These are phyloP conservation scores for Mrakia blollopis DNA, from an alignment of 768 basidiomycete genomes.

Conservation along the genomic window DNA sequence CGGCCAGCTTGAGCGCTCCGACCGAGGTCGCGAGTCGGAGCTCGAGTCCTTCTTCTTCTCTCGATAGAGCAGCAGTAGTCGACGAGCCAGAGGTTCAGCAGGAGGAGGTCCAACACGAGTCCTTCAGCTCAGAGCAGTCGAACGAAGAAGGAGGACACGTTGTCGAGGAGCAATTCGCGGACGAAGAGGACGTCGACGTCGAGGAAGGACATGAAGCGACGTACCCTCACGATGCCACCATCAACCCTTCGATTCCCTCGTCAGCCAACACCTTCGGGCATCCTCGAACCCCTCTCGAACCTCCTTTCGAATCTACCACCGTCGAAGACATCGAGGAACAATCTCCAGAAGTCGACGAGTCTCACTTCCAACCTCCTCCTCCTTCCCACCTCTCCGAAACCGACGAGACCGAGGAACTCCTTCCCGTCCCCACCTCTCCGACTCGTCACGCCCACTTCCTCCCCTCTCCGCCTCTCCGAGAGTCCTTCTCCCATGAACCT, in stretches of 20 bases:
- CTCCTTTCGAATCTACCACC: neutral
- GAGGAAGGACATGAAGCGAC: conserved; percentile 22
- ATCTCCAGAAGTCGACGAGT: neutral
- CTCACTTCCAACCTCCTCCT: neutral
- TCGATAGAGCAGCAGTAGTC: neutral
- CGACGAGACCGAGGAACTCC: conserved; percentile 9
- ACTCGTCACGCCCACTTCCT: conserved; percentile 4
- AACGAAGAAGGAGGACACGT: neutral
- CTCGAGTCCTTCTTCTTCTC: neutral
- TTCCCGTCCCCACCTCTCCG: neutral
- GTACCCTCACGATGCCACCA: neutral
- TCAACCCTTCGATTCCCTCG: neutral
- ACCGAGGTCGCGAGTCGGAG: neutral
- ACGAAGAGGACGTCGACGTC: conserved; percentile 9
- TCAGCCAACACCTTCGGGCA: conserved; percentile 19
- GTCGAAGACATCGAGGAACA: neutral
- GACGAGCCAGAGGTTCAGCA: neutral
- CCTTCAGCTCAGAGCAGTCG: neutral
- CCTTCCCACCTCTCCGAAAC: neutral
- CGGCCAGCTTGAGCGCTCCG: neutral
- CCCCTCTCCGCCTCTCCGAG: neutral
- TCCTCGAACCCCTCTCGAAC: neutral
- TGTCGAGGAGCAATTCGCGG: conserved; percentile 28
- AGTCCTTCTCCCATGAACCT: neutral
- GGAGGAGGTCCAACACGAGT: neutral